Base-by-base conservation (phyloP, 2,329 filamentous ascomycete genomes). In the Ilyonectria mors-panacis region DNA sequence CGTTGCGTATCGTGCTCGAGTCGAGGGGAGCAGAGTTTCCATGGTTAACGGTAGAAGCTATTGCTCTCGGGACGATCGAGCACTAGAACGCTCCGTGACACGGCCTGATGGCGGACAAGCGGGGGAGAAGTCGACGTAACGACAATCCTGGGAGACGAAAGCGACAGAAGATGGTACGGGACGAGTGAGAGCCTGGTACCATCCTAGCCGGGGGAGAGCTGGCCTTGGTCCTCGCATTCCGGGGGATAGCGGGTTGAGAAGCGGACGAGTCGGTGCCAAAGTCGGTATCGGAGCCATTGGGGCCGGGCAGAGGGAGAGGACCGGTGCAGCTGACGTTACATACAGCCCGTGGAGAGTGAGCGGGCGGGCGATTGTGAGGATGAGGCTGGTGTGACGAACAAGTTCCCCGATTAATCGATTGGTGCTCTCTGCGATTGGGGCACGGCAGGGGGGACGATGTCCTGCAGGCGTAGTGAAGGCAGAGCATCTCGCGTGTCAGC, bases 351-450 rank as follows among this genome's bases (percentile, higher is more conserved):
- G 33, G 55, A 48, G 51, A 42, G 45, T 50, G 23, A 60, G 60
- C 59, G 67, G 62, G 70, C 67, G 67, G 66, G 64, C 26, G 62
- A 63, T 51, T 63, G 56, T 65, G 44, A 62, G 63, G 55, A 67
- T 74, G 65, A 67, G 70, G 70, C 64, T 67, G 69, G 66, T 71
- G 70, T 71, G 71, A 69, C 68, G 62, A 71, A 56, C 58, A 54
- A 64, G 62, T 69, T 70, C 67, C 63, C 65, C 48, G 63, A 63
- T 68, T 69, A 47, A 71, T 66, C 65, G 35, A 62, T 50, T 44
- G 23, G 56, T 45, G 48, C 60, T 67, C 39, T 56, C 23, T 48
- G 47, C 21, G 33, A 45, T 37, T 66, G 51, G 44, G 53, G 33
- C 33, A 62, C 62, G 23, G 7, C 50, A 53, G 50, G 50, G 50